Percentiles rank a stretch among this genome's conserved stretches.
Evolutionary conservation across 768 basidiomycete genomes (phyloP).

Genomic region (Xanthoconium stramineum): DNA sequence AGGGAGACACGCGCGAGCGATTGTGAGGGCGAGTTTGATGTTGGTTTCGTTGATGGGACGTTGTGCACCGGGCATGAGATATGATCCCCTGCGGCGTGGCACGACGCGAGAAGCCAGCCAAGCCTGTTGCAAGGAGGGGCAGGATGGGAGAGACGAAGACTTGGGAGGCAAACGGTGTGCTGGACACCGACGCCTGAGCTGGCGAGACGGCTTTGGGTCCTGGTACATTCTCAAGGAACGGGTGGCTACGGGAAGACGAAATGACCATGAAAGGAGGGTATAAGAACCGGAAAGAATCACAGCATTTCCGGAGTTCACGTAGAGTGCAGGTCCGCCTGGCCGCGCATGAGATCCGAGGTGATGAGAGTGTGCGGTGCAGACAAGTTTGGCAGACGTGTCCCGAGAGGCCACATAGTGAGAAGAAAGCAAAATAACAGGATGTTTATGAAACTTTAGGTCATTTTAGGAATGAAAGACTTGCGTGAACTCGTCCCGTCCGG

Average conservation of each 20-base stretch:
- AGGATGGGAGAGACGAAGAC: not conserved
- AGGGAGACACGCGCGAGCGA: constrained; percentile 51
- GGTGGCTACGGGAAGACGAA: constrained; percentile 14
- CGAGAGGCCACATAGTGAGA: constrained; percentile 26
- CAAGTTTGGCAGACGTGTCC: constrained; percentile 34
- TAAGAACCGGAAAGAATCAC: constrained; percentile 30
- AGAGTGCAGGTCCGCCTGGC: constrained; percentile 23
- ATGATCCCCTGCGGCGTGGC: constrained; percentile 41
- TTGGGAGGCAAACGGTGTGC: constrained; percentile 2
- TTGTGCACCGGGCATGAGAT: constrained; percentile 65
- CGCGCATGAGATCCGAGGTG: constrained; percentile 33
- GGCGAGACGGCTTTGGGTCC: constrained; percentile 20
- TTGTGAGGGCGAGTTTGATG: constrained; percentile 51
- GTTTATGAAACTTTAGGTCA: constrained; percentile 34
- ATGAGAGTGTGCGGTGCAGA: constrained; percentile 26
- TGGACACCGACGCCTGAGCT: constrained; percentile 18
- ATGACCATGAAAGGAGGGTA: constrained; percentile 21
- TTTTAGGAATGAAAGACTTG: constrained; percentile 30
- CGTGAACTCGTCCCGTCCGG: not conserved
- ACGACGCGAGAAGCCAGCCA: constrained; percentile 59
- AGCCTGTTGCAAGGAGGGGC: constrained; percentile 37
- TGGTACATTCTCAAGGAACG: constrained; percentile 23
- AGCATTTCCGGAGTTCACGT: constrained; percentile 34
- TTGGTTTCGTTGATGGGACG: constrained; percentile 60
- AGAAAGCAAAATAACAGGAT: constrained; percentile 9